These are phyloP conservation scores for Cubamyces sp. DNA, from an alignment of 768 basidiomycete species.

Conservation along the genomic window DNA sequence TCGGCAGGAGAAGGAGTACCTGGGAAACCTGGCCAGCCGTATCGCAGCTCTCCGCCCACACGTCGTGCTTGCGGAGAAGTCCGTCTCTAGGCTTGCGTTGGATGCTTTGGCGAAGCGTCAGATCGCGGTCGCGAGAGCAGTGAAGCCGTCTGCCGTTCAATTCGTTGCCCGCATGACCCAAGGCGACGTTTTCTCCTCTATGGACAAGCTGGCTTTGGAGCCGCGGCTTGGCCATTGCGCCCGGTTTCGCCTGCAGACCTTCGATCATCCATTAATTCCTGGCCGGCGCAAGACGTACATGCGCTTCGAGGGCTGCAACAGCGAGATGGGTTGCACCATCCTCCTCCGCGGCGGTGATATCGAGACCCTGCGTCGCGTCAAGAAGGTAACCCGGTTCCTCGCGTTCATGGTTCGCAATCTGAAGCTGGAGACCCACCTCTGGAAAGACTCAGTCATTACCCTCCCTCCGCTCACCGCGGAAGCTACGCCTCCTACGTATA, in stretches of 20 bases:
- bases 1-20: slow-evolving; percentile 91
- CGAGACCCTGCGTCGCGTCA: slow-evolving; percentile 80
- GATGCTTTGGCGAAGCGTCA: slow-evolving; percentile 84
- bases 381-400: slow-evolving; percentile 91
- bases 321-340: slow-evolving; percentile 94
- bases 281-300: slow-evolving; percentile 94
- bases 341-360: slow-evolving; percentile 86
- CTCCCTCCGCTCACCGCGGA: slow-evolving; percentile 67
- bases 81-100: slow-evolving; percentile 88
- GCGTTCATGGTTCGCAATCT: slow-evolving; percentile 91
- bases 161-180: slow-evolving; percentile 94
- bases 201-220: slow-evolving; percentile 90
- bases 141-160: slow-evolving; percentile 86
- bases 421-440: slow-evolving; percentile 92
- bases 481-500: slow-evolving; percentile 56
- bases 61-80: slow-evolving; percentile 88
- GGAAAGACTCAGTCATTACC: slow-evolving; percentile 86
- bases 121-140: slow-evolving; percentile 88
- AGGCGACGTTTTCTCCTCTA: slow-evolving; percentile 92
- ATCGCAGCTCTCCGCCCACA: slow-evolving; percentile 93
- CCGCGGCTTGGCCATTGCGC: slow-evolving; percentile 89
- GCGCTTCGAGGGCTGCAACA: slow-evolving; percentile 96
- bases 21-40: slow-evolving; percentile 83
- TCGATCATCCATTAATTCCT: slow-evolving; percentile 93
- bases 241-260: slow-evolving; percentile 87